A percentile compares a stretch with the other conserved stretches of the same genome.
phyloP scores from a whole-genome alignment of 176 grass and related monocot species.

The Oryza punctata region DNA sequence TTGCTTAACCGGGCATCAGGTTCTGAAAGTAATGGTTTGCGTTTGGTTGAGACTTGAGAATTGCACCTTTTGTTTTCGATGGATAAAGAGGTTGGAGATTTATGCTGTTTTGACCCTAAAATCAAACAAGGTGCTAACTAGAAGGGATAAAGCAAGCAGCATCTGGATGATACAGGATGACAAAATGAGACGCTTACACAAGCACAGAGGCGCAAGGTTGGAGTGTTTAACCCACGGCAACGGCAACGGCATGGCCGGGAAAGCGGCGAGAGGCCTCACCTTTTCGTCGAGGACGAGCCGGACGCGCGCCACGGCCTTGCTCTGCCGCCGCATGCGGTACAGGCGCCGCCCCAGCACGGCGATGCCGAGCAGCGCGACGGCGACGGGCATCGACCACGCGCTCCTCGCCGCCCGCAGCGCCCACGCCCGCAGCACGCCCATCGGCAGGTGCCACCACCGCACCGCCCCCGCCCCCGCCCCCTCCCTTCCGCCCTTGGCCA shows the following conservation, averaged over 20 bases:
- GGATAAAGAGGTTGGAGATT: neutral
- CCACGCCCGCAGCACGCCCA: conserved; percentile 69
- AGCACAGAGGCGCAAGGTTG: conserved; percentile 14
- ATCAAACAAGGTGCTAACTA: conserved; percentile 8
- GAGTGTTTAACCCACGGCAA: neutral
- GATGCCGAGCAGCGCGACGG: conserved; percentile 70
- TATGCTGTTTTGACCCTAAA: neutral
- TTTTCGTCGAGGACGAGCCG: conserved; percentile 77
- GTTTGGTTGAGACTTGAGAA: too few species aligned
- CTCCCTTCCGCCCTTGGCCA: conserved; percentile 37
- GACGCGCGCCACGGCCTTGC: conserved; percentile 58
- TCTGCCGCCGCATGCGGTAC: conserved; percentile 63
- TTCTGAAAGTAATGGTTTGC: neutral
- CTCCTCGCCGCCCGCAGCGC: conserved; percentile 57
- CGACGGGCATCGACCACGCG: conserved; percentile 79
- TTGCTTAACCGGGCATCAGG: neutral
- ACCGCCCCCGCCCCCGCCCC: conserved; percentile 12
- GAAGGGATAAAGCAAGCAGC: neutral
- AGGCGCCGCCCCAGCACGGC: conserved; percentile 70
- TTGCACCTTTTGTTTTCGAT: too few species aligned
- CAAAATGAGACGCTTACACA: conserved; percentile 31
- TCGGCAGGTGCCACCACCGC: conserved; percentile 79
- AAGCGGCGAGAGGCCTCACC: conserved; percentile 47
- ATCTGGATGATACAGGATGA: conserved; percentile 3
- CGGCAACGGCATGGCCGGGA: neutral